A percentile compares a stretch with the other conserved stretches of the same genome.
Evolutionary conservation across 1,284 basidiomycete species (phyloP).

Genomic region (Takashimella tepidaria): DNA sequence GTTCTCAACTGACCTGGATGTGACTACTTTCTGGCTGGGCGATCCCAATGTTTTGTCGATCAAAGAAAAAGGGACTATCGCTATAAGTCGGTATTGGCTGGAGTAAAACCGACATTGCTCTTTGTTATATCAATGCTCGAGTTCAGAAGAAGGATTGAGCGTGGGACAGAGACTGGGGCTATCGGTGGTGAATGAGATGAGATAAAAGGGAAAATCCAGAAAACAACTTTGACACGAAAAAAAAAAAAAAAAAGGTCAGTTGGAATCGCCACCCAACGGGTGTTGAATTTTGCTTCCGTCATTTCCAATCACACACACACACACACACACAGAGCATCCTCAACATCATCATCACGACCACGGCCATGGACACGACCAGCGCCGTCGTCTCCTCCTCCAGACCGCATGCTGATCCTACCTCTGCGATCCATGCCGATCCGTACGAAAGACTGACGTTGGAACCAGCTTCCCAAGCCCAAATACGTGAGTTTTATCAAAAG

Average conservation of each 20-base stretch:
- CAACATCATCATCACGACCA: not conserved
- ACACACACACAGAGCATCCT: no score
- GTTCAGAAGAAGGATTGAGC: not conserved
- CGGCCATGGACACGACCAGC: not conserved
- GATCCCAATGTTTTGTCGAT: conserved; percentile 35
- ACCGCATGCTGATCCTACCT: not conserved
- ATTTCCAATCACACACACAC: no score
- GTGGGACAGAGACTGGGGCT: not conserved
- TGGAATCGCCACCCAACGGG: conserved; percentile 10
- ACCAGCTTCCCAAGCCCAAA: conserved; percentile 62
- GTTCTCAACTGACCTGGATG: conserved; percentile 32
- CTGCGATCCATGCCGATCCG: conserved; percentile 8
- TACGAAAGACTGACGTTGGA: conserved; percentile 27
- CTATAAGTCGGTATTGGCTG: conserved; percentile 40
- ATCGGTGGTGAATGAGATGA: not conserved
- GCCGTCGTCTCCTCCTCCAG: not conserved
- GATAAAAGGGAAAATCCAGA: not conserved
- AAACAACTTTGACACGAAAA: conserved; percentile 1
- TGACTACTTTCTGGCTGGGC: conserved; percentile 37
- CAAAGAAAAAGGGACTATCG: conserved; percentile 48
- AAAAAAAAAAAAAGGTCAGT: not conserved
- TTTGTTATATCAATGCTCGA: conserved; percentile 15
- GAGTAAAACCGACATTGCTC: conserved; percentile 1
- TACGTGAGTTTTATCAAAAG: no score
- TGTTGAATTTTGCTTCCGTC: conserved; percentile 3